Evolutionary conservation across 805 yeast genomes (phyloP), one percentile per base, ranked within the genome.

Genomic region (Saturnispora serradocipensis): DNA sequence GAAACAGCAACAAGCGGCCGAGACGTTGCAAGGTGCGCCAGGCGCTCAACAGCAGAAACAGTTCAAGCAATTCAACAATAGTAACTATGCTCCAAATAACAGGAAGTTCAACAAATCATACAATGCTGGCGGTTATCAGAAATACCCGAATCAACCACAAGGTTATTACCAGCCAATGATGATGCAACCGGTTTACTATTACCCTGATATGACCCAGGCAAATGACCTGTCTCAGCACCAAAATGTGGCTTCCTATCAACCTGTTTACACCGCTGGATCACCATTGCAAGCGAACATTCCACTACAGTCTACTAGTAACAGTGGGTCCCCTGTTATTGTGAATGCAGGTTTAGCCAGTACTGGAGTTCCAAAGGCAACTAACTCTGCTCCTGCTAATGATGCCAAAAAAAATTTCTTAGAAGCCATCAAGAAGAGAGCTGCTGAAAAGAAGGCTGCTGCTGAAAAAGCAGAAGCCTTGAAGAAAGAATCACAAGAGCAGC

Each of bases 401-500:
- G 49, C 49, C 9, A 46, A 46, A 11, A 32, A 34, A 24, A 39
- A 25, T 27, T 46, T 46, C 43, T 32, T 38, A 16, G 51, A 43
- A 20, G 51, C 46, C n/a, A 32, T 38, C 16, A 45, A 45, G 18
- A 42, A 42, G 34, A 43, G 32, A 27, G 51, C 51, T 13, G 51
- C 51, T 16, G 51, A 42, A 18, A 38, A 46, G 35, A 46, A 34
- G 13, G 51, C 51, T 16, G 30, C 18, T 11, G 45, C 38, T n/a
- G 50, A 38, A 18, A 45, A 10, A 22, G 44, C 49, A 15, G 30
- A 39, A 20, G 46, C 50, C 13, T 45, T n/a, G 16, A 36, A 45
- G 22, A 42, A 22, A 40, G 46, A 40, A n/a, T 7, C 25, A 18
- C 16, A 18, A 28, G 50, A 28, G 18, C 16, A 44, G 36, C 18